Percentiles rank a stretch among this genome's conserved stretches.
phyloP scores from a whole-genome alignment of 441 rosid genomes.

The Populus hybrid region DNA sequence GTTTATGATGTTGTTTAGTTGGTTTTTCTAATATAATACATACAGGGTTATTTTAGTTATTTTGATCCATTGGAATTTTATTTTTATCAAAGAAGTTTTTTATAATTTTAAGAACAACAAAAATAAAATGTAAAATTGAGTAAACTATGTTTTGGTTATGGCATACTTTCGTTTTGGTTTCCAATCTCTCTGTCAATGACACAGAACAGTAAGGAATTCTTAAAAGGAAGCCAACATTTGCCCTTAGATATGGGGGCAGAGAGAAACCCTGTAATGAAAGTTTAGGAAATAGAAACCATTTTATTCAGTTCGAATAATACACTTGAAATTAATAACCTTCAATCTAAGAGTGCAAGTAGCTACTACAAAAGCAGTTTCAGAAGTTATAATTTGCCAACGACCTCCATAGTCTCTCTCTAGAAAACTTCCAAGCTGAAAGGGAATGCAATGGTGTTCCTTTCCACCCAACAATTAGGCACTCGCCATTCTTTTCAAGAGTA shows the following conservation, averaged over 20 bases:
- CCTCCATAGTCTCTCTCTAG: slow-evolving; percentile 21
- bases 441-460: slow-evolving; percentile 50
- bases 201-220: too few species aligned
- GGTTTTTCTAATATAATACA: too few species aligned
- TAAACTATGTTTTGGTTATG: too few species aligned
- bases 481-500: slow-evolving; percentile 31
- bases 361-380: not conserved
- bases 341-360: not conserved
- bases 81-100: too few species aligned
- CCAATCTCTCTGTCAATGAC: too few species aligned
- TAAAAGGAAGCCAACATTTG: too few species aligned
- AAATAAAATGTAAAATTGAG: too few species aligned
- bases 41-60: too few species aligned
- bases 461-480: slow-evolving; percentile 45
- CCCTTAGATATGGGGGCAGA: not conserved
- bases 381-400: slow-evolving; percentile 9
- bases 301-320: not conserved
- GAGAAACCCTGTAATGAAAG: not conserved
- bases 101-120: too few species aligned
- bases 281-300: not conserved
- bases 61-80: too few species aligned
- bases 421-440: slow-evolving; percentile 52
- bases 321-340: not conserved
- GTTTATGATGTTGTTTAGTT: too few species aligned
- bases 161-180: too few species aligned